Conservation (phyloP, 306 rosid species). For the Cucurbita moschata region DNA sequence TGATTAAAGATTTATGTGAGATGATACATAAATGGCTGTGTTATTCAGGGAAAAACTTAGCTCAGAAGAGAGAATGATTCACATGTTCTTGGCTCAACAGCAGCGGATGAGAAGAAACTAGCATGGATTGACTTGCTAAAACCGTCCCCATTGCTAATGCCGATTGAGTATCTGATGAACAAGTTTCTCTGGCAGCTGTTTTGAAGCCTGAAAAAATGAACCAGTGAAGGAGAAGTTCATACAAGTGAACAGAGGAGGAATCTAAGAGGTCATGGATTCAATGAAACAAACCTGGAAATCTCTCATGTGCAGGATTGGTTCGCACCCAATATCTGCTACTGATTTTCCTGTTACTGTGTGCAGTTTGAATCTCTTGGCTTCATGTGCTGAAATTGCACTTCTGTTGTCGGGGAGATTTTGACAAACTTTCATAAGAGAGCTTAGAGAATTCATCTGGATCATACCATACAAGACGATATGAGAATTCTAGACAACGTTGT, state of each 20-base stretch:
- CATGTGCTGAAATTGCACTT: slow-evolving; percentile 29
- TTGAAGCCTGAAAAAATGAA: slow-evolving; percentile 44
- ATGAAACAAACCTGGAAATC: slow-evolving; percentile 60
- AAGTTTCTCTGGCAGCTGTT: slow-evolving; percentile 72
- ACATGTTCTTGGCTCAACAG: background rate
- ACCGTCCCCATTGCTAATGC: background rate
- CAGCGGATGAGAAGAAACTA: background rate
- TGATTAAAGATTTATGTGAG: background rate
- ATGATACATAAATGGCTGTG: background rate
- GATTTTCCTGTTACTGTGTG: slow-evolving; percentile 77
- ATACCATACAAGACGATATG: slow-evolving; percentile 3
- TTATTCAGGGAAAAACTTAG: background rate
- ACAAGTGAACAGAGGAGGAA: background rate
- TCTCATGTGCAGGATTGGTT: slow-evolving; percentile 96
- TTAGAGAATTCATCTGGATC: slow-evolving; percentile 83
- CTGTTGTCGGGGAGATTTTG: slow-evolving; percentile 42
- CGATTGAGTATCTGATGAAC: slow-evolving; percentile 30
- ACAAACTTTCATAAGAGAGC: slow-evolving; percentile 75
- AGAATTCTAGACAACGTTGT: slow-evolving; percentile 7
- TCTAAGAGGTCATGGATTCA: too few relatives aligned
- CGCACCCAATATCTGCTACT: slow-evolving; percentile 90
- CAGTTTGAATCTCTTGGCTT: slow-evolving; percentile 56
- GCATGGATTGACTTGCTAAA: slow-evolving; percentile 15
- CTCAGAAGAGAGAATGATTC: background rate
- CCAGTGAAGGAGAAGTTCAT: background rate